phyloP scores from a whole-genome alignment of 1,284 basidiomycete genomes.

The Ceratobasidium theobromae region DNA sequence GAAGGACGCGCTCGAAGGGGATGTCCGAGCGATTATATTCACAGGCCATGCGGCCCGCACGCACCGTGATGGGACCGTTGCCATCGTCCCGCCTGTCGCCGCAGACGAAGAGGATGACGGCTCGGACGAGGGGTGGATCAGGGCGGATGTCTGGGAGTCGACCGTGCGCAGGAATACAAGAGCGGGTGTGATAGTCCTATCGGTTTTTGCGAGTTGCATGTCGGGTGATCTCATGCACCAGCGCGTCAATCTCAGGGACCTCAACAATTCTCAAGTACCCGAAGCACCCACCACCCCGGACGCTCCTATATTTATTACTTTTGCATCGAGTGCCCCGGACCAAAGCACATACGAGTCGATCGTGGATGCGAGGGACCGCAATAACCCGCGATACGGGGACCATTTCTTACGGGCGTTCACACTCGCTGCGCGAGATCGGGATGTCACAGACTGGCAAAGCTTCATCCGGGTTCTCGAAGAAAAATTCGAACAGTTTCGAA shows the following conservation, averaged over 20 bases:
- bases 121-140: neutral
- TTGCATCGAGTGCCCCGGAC: neutral
- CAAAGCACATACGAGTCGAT: conserved; percentile 13
- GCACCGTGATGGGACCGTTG: neutral
- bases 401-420: conserved; percentile 24
- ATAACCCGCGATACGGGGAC: neutral
- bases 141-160: neutral
- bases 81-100: conserved; percentile 12
- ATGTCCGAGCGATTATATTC: conserved; percentile 23
- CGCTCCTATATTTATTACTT: conserved; percentile 21
- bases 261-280: neutral
- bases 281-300: neutral
- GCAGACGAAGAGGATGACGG: neutral
- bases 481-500: conserved; percentile 8
- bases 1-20: neutral
- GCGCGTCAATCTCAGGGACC: neutral
- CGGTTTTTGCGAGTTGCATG: conserved; percentile 13
- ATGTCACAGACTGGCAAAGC: conserved; percentile 10
- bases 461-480: conserved; percentile 1
- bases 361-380: neutral
- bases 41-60: conserved; percentile 3
- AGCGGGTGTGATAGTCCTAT: conserved; percentile 16
- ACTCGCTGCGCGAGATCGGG: neutral
- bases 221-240: conserved; percentile 11
- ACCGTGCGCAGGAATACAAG: neutral